Evolutionary conservation across 257 asterid species (phyloP).

Genomic region (Rhazya stricta): DNA sequence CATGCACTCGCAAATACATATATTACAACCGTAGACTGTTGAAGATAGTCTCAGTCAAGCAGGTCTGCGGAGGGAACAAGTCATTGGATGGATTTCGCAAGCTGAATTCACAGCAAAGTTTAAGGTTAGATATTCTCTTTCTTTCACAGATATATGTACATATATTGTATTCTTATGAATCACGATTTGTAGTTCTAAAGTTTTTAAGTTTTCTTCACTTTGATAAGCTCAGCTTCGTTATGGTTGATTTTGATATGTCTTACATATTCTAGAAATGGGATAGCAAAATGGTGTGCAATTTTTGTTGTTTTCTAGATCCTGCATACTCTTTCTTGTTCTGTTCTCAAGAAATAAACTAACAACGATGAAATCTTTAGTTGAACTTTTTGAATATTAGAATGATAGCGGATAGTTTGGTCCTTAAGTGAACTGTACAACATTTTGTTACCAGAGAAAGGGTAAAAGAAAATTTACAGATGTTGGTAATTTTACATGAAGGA

Average conservation of each 20-base stretch:
- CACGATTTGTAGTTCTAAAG: not conserved
- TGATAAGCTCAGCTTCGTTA: not conserved
- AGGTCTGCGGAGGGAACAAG: not conserved
- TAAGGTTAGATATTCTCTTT: not conserved
- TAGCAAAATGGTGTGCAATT: not conserved
- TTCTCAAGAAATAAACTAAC: not conserved
- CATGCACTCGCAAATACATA: too few species aligned
- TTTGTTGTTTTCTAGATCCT: not conserved
- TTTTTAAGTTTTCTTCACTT: not conserved
- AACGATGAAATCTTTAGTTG: not conserved
- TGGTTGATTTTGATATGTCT: not conserved
- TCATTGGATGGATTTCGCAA: not conserved
- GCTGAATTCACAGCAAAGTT: not conserved
- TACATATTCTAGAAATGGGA: not conserved
- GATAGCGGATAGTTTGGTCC: not conserved
- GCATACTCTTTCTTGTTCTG: not conserved
- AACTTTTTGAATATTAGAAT: not conserved
- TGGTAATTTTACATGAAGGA: not conserved
- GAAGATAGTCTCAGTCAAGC: not conserved
- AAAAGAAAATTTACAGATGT: not conserved
- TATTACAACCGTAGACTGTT: too few species aligned
- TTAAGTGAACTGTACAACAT: not conserved
- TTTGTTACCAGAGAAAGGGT: not conserved
- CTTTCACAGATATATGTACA: not conserved
- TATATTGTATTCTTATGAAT: not conserved